Evolutionary conservation across 305 asterid genomes (phyloP), one percentile per base, ranked within the genome.

Genomic region (Fraxinus baroniana): DNA sequence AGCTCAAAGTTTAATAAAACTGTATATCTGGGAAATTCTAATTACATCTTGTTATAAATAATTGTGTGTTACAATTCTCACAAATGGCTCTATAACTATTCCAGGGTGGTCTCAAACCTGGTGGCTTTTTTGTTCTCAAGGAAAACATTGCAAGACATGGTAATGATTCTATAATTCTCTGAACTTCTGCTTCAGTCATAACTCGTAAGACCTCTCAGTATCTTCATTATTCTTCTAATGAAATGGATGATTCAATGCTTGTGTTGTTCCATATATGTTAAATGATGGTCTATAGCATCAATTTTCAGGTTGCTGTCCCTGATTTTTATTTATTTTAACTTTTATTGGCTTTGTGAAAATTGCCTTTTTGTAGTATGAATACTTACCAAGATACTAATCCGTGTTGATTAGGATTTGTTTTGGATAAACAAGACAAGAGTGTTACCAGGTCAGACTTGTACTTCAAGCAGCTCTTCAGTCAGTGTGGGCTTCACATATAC

Each of bases 341-440:
- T 73, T 15, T 17, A 72, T 24, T 36, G 72, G 22, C 18, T 9
- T 41, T 30, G 18, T 44, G 24, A 70, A 78, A 41, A 49, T 70
- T 70, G 70, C 80, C 64, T 35, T 57, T 81, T 4, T 49, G 4
- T 7, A 7, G 37, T 24, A 24, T 44, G 35, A 28, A 37, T 39
- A 64, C 57, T 66, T 30, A 71, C 74, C 30, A 64, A 72, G 55
- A 78, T 66, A 26, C 39, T 46, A 30, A 71, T 83, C 81, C 78
- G 44, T 73, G 52, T 82, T 75, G 75, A 66, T 74, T 52, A 95
- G 98, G 98, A 79, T 94, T 94, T 86, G 97, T 95, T 62, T 87
- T 94, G 92, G 99, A 95, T 88, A 91, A 94, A 77, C 89, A 84
- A 85, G 98, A 95, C 89, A 95, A 90, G 84, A 95, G 98, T 88